These are phyloP conservation scores for Syzygium syzygioides DNA, from an alignment of 441 rosid species.

Conservation along the genomic window DNA sequence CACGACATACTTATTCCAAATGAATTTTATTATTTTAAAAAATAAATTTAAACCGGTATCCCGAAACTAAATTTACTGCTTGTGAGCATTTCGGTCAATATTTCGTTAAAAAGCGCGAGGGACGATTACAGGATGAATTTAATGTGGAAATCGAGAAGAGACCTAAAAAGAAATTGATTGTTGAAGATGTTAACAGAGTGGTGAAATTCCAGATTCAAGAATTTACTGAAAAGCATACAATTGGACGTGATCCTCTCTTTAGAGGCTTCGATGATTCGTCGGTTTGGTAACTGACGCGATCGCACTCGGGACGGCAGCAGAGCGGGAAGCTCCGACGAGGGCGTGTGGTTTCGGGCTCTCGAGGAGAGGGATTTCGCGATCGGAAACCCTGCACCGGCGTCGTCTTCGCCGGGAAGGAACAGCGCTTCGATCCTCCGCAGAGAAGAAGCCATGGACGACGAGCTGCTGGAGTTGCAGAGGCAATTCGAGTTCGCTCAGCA, in stretches of 20 bases:
- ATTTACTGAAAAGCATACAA: neutral
- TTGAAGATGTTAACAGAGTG: neutral
- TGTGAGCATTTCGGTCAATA: neutral
- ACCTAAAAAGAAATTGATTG: neutral
- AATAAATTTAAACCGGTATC: neutral
- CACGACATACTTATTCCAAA: neutral
- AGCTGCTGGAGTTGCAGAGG: slow-evolving; percentile 75
- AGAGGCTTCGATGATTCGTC: neutral
- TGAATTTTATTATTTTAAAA: neutral
- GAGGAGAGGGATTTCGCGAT: neutral
- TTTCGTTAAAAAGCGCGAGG: neutral
- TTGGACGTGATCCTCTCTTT: neutral
- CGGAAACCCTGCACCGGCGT: neutral
- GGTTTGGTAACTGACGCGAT: neutral
- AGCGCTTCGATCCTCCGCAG: neutral
- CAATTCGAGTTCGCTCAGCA: slow-evolving; percentile 95
- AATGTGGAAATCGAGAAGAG: neutral
- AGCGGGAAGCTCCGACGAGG: neutral
- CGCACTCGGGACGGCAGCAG: neutral
- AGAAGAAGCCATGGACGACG: slow-evolving; percentile 58
- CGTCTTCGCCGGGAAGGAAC: neutral
- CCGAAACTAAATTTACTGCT: neutral
- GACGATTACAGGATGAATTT: neutral
- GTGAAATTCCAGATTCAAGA: neutral
- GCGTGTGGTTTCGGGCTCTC: neutral